Evolutionary conservation across 148 eudicot genomes (phyloP), one percentile per base, ranked within the genome.

Genomic region (Beta vulgaris): DNA sequence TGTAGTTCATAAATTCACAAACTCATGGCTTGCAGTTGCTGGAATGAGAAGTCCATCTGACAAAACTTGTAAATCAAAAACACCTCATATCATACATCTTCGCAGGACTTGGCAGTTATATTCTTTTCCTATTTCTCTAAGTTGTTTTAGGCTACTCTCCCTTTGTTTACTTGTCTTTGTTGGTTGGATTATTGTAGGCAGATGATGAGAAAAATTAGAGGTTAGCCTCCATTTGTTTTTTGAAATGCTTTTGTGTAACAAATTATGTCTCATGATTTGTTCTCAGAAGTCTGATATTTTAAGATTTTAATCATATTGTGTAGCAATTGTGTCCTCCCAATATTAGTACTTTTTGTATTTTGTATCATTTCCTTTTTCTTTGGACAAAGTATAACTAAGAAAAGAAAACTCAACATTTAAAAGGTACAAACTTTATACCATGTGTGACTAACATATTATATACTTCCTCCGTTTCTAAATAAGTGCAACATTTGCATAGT

Each of bases 141-240:
- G 65, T 34, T 62, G 72, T 48, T 43, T 64, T 80, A 59, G 77
- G 74, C 32, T 58, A 42, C 23, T 34, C 44, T 37, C 51, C 63
- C 23, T 25, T 54, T 75, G 63, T 28, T 79, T 44, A 29, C 68
- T 11, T 74, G 78, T 61, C 68, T 54, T 32, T 62, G 64, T 63
- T 69, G 68, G 79, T 80, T 75, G 74, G 32, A 66, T 71, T 54
- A 67, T 80, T 80, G 79, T 80, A 80, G 71, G 79, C 68, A 80
- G 68, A 48, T 69, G 54, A 49, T 55, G 26, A 28, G 29, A 46
- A 44, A 31, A 25, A 60, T 49, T 64, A 48, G 70, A 69, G 77
- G 74, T 51, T 79, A 79, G 74, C 61, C 55, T 39, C 60, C 21
- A 0, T 67, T 28, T 55, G 72, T 32, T 31, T 4, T 51, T 68